These are phyloP conservation scores for Cyclocybe cylindracea DNA, from an alignment of 768 basidiomycete genomes.

Conservation along the genomic window DNA sequence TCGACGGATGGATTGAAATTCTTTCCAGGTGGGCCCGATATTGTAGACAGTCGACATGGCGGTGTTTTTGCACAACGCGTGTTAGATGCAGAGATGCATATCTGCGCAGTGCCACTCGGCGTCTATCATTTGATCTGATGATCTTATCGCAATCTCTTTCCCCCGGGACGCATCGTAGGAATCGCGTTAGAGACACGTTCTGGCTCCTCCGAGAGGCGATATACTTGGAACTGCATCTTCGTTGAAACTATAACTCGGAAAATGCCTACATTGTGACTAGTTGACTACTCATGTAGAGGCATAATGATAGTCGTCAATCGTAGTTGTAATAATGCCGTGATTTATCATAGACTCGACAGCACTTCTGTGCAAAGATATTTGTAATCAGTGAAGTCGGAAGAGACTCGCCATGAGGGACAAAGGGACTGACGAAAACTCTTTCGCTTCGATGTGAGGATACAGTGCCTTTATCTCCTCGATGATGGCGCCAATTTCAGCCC, in stretches of 20 bases:
- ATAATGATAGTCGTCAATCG: constrained; percentile 27
- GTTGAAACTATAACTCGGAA: no score
- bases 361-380: constrained; percentile 8
- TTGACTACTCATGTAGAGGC: constrained; percentile 1
- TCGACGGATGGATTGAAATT: constrained; percentile 39
- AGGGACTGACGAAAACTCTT: constrained; percentile 2
- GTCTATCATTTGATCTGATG: no score
- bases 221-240: no score
- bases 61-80: not conserved
- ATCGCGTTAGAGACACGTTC: no score
- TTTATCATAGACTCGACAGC: constrained; percentile 22
- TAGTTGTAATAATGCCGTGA: constrained; percentile 24
- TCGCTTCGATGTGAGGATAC: not conserved
- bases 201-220: no score
- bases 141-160: not conserved
- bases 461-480: constrained; percentile 38
- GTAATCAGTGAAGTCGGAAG: constrained; percentile 5
- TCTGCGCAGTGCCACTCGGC: no score
- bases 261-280: no score
- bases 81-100: no score
- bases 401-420: constrained; percentile 1
- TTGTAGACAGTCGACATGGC: constrained; percentile 23
- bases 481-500: constrained; percentile 58
- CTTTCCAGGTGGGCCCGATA: constrained; percentile 39
- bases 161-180: no score